Evolutionary conservation across 2,329 filamentous ascomycete genomes (phyloP).

Genomic region (Septoria linicola): DNA sequence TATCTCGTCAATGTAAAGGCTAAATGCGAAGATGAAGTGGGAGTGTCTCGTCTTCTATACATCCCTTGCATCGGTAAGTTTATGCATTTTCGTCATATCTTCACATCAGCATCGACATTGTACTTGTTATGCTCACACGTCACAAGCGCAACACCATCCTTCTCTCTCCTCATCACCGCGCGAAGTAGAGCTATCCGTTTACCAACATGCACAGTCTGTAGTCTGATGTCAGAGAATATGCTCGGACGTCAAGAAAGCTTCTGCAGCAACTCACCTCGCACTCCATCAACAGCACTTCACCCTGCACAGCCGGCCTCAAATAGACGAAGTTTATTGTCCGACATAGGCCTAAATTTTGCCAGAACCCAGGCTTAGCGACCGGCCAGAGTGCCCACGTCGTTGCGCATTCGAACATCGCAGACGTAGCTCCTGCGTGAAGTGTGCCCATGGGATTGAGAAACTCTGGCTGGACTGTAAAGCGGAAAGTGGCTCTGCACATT

Average conservation of each 20-base stretch:
- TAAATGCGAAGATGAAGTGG: not conserved
- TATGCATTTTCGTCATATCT: constrained; percentile 17
- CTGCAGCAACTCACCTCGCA: constrained; percentile 25
- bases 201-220: constrained; percentile 29
- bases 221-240: not conserved
- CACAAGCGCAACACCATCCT: constrained; percentile 25
- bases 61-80: not conserved
- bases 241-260: not conserved
- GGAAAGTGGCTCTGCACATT: constrained; percentile 19
- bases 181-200: constrained; percentile 25
- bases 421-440: constrained; percentile 26
- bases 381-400: constrained; percentile 24
- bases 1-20: not conserved
- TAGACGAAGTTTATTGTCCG: constrained; percentile 26
- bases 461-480: constrained; percentile 26
- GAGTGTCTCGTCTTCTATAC: too few relatives aligned
- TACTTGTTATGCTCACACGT: constrained; percentile 31
- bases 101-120: constrained; percentile 30
- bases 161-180: constrained; percentile 26
- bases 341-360: constrained; percentile 24
- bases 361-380: constrained; percentile 23
- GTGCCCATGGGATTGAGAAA: constrained; percentile 29
- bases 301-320: constrained; percentile 26
- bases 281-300: constrained; percentile 27
- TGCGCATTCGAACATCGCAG: constrained; percentile 28